Percentiles rank a stretch among this genome's conserved stretches.
Evolutionary conservation across 352 stramenopile genomes (phyloP).

Genomic region (Globisporangium nunn): DNA sequence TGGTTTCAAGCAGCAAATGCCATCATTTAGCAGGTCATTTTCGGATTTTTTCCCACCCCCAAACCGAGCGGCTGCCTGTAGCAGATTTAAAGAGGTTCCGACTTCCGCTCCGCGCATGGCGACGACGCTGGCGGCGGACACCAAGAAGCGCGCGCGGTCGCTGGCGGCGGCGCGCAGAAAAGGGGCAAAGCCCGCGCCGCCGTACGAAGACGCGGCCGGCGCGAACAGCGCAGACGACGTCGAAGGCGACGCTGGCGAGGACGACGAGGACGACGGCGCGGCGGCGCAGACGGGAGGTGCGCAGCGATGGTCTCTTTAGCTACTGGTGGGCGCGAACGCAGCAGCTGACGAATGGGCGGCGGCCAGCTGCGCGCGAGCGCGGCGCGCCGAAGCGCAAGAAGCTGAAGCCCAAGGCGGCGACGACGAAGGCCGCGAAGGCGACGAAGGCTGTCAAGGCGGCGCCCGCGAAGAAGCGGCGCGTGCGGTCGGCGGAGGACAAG

Average conservation of each 20-base stretch:
- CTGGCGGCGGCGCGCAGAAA: not conserved
- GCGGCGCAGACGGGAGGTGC: not conserved
- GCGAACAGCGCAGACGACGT: not conserved
- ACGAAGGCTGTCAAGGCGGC: not conserved
- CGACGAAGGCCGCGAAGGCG: not conserved
- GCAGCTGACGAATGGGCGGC: not conserved
- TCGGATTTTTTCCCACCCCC: not conserved
- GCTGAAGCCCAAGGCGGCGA: not conserved
- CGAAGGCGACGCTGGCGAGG: not conserved
- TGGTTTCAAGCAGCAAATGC: no score
- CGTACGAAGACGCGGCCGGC: not conserved
- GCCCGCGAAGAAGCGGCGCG: conserved; percentile 42
- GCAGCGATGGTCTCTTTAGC: not conserved
- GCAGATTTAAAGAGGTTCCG: not conserved
- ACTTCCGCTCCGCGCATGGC: not conserved
- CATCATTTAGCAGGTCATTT: not conserved
- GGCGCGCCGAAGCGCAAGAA: conserved; percentile 10
- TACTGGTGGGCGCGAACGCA: no score
- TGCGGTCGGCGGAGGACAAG: conserved; percentile 46
- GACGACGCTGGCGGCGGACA: not conserved
- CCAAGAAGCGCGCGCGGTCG: not conserved
- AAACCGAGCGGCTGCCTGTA: not conserved
- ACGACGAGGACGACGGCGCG: not conserved
- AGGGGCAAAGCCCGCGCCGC: not conserved
- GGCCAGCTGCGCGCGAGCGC: conserved; percentile 4